Evolutionary conservation across 2,329 filamentous ascomycete genomes (phyloP), one percentile per base, ranked within the genome.

Genomic region (Sporothrix curviconia): DNA sequence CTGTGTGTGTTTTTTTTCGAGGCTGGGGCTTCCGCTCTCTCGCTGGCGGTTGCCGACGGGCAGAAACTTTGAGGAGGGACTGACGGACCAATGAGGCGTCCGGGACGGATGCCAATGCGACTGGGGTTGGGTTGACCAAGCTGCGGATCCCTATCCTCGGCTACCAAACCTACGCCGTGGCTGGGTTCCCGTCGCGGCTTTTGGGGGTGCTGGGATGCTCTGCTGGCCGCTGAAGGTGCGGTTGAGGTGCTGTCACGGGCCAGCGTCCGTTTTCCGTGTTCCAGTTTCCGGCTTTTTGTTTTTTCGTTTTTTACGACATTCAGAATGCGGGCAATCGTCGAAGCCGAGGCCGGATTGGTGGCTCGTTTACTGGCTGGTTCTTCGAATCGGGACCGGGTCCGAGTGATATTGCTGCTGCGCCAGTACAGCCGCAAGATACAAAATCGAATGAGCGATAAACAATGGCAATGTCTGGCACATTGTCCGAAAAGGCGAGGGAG

Each of bases 141-240:
- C 25, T 44, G 39, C 39, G 28, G 51, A 54, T 43, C 28, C 50
- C 37, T 55, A 55, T 55, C 52, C 52, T 55, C 52, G 52, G 52
- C 52, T 55, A 55, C 39, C 40, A 44, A 24, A n/a, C 50, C n/a
- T 8, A 42, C 24, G 19, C 50, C 36, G 37, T 42, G 50, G 37
- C 49, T 52, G 24, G 49, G n/a, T n/a, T n/a, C n/a, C n/a, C n/a
- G n/a, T n/a, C n/a, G n/a, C n/a, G n/a, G n/a, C n/a, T n/a, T n/a
- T n/a, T n/a, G n/a, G n/a, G n/a, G n/a, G n/a, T n/a, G n/a, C n/a
- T n/a, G n/a, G n/a, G n/a, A n/a, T n/a, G n/a, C n/a, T n/a, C n/a
- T n/a, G n/a, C n/a, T n/a, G n/a, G n/a, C n/a, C n/a, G n/a, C n/a
- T n/a, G n/a, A n/a, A n/a, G n/a, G n/a, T n/a, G n/a, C n/a, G n/a